Conservation (phyloP, 768 basidiomycete genomes). For the Hygrocybe punicea region DNA sequence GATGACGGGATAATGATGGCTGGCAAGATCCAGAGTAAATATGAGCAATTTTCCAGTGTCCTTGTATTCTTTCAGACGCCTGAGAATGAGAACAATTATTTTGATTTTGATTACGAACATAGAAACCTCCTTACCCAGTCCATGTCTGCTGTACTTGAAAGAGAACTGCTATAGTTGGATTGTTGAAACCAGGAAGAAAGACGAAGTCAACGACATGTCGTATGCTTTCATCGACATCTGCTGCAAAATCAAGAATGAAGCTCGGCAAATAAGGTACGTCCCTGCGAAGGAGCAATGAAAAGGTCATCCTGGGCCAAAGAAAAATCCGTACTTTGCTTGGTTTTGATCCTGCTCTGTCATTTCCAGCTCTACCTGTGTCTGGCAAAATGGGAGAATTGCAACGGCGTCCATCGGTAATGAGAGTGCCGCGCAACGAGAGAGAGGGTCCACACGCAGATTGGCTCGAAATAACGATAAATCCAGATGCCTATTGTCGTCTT, state of each 20-base stretch:
- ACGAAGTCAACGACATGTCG: conserved; percentile 83
- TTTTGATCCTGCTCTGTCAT: conserved; percentile 68
- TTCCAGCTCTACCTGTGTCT: conserved; percentile 76
- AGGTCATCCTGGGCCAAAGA: not conserved
- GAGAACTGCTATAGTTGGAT: conserved; percentile 87
- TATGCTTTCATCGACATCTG: conserved; percentile 71
- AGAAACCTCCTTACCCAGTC: conserved; percentile 63
- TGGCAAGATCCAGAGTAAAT: conserved; percentile 80
- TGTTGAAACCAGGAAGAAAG: conserved; percentile 93
- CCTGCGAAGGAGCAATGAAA: conserved; percentile 34
- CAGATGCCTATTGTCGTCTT: conserved; percentile 50
- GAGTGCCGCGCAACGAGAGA: conserved; percentile 83
- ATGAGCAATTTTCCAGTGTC: conserved; percentile 79
- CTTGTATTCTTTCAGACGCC: conserved; percentile 80
- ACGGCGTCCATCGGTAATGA: conserved; percentile 85
- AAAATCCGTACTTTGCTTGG: conserved; percentile 45
- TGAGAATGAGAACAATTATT: conserved; percentile 31
- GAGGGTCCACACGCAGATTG: conserved; percentile 76
- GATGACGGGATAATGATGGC: conserved; percentile 78
- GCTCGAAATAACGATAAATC: conserved; percentile 63
- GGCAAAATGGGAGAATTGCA: conserved; percentile 89
- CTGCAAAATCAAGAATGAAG: conserved; percentile 79
- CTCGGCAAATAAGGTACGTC: conserved; percentile 94
- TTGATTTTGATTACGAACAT: conserved; percentile 5
- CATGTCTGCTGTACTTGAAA: conserved; percentile 87